Conservation (phyloP, 2,329 filamentous ascomycete genomes). For the Bimuria novae-zelandiae region DNA sequence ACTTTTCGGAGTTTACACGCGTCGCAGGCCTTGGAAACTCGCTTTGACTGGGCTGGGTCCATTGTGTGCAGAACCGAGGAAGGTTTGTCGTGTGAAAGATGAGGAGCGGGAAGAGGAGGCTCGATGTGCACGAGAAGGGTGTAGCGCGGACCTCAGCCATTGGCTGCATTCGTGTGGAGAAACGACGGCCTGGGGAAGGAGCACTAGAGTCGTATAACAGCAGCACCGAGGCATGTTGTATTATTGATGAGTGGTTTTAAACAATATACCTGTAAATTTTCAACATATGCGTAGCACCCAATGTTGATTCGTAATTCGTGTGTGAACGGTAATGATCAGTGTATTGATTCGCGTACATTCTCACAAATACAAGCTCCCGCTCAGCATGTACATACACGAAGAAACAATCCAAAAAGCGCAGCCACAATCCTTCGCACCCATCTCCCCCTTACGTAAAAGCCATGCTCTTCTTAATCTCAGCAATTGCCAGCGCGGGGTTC, state of each 20-base stretch:
- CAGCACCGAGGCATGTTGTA: background rate
- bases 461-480: conserved; percentile 98
- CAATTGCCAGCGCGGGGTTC: conserved; percentile 93
- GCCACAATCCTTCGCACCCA: too few relatives aligned
- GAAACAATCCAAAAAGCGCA: conserved; percentile 6
- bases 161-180: background rate
- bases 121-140: conserved; percentile 2
- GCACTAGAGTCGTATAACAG: too few relatives aligned
- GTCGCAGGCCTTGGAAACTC: conserved; percentile 51
- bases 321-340: conserved; percentile 11
- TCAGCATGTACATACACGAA: conserved; percentile 19
- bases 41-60: conserved; percentile 30
- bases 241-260: too few relatives aligned
- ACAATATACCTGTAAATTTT: too few relatives aligned
- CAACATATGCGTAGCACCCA: too few relatives aligned
- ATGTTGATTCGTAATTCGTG: too few relatives aligned
- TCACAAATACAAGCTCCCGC: conserved; percentile 23
- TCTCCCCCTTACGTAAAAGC: conserved; percentile 57
- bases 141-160: conserved; percentile 2
- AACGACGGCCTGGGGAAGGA: background rate
- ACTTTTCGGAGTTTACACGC: conserved; percentile 54
- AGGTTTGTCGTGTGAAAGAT: background rate
- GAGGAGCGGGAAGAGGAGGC: conserved; percentile 1
- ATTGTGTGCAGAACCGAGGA: conserved; percentile 13
- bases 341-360: conserved; percentile 25